Evolutionary conservation across 306 rosid species (phyloP).

Genomic region (Leucaena leucocephala): DNA sequence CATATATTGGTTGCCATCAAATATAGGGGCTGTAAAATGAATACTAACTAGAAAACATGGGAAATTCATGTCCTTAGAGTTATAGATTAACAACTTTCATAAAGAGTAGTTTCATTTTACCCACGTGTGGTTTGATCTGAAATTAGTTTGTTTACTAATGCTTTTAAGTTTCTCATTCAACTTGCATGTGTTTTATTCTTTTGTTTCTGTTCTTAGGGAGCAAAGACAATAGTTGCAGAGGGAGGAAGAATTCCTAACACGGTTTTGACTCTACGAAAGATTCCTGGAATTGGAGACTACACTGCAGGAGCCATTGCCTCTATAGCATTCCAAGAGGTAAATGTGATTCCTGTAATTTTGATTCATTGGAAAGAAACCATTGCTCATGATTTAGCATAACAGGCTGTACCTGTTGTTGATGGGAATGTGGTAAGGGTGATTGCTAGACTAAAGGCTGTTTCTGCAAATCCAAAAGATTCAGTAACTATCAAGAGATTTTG

Average conservation of each 20-base stretch:
- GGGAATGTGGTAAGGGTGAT: constrained; percentile 94
- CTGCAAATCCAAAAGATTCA: constrained; percentile 77
- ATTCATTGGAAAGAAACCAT: constrained; percentile 26
- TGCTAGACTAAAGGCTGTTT: constrained; percentile 77
- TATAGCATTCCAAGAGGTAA: constrained; percentile 83
- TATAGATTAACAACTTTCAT: background rate
- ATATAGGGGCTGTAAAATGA: background rate
- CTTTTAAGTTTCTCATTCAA: background rate
- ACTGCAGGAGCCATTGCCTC: constrained; percentile 95
- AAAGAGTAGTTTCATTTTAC: background rate
- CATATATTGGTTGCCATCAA: background rate
- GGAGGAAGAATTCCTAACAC: constrained; percentile 66
- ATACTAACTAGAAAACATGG: background rate
- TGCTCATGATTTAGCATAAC: constrained; percentile 44
- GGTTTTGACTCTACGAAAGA: constrained; percentile 61
- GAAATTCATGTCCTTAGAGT: background rate
- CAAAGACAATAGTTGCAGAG: constrained; percentile 73
- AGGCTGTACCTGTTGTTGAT: constrained; percentile 94
- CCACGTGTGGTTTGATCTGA: background rate
- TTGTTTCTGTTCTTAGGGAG: constrained; percentile 65
- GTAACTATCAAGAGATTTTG: constrained; percentile 69
- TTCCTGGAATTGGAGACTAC: constrained; percentile 88
- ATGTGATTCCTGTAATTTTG: constrained; percentile 38
- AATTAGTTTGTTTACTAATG: background rate
- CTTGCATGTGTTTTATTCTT: constrained; percentile 2